Conservation (phyloP, 129 eudicot species). For the Saussurea involucrata region DNA sequence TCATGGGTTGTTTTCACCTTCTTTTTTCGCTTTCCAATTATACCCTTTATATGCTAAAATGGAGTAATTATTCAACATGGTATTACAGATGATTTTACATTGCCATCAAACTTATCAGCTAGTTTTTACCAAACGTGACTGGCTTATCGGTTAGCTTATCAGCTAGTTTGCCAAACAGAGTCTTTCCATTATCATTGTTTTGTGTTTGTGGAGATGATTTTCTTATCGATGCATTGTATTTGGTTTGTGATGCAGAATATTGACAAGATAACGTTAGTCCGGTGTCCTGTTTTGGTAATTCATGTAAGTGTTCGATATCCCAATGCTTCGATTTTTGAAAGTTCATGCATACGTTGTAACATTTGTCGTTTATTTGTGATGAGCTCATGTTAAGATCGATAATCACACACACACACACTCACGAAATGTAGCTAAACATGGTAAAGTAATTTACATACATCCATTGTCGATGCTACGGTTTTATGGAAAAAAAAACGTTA, state of each 20-base stretch:
- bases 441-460: neutral
- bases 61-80: neutral
- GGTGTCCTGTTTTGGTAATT: conserved; percentile 79
- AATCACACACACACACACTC: neutral
- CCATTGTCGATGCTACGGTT: neutral
- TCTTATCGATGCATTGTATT: neutral
- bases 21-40: neutral
- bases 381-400: neutral
- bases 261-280: conserved; percentile 76
- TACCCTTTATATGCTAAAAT: neutral
- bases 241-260: conserved; percentile 63
- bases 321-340: neutral
- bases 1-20: neutral
- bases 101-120: neutral
- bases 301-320: conserved; percentile 61
- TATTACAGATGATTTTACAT: neutral
- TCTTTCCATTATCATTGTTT: neutral
- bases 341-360: neutral
- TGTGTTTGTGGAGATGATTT: neutral
- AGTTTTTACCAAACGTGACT: neutral
- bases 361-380: neutral
- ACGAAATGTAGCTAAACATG: neutral
- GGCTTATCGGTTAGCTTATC: neutral
- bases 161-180: neutral
- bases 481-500: no score